Base-by-base conservation (phyloP, 192 early-diverging fungal species). In the Coemansia sp. region DNA sequence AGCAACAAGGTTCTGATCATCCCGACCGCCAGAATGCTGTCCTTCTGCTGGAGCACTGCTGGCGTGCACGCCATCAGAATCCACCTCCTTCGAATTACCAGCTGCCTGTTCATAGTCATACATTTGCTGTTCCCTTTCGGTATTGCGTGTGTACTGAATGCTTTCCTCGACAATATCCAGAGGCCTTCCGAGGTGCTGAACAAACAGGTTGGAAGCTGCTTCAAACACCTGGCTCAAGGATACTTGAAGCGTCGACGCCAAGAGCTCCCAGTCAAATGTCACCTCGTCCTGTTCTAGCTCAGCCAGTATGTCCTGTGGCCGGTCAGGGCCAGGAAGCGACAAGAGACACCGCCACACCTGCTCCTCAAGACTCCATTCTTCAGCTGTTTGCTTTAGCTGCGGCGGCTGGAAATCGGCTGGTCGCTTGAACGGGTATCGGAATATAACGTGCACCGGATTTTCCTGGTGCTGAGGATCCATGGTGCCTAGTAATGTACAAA, bases 281-380 rank as follows among this genome's bases (percentile, higher is more conserved):
- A 81, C 78, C 29, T 81, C 64, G 70, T 81, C 78, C 4, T 75
- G 65, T 63, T 81, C 78, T 6, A 81, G 63, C 65, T 81, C 78
- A 0, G 73, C 78, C 33, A 81, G 32, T 59, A 81, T 75, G 53
- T 73, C 78, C 2, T 62, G 35, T 9, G 78, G 78, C 10, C 23
- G 33, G 70, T 68, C 73, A 7, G 66, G 70, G 1, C 78, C 73
- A 1, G 69, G 73, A 2, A 70, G 48, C 17, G 66, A 54, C 29
- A 72, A 10, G 7, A 79, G 64, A 38, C 68, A 74, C 15, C 73
- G 78, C 78, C 78, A 81, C 19, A 81, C 78, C 36, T 73, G 69
- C 36, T 81, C 79, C 36, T 75, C 73, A 2, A 80, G 50, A 0
- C 38, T 62, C 20, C 32, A 43, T 19, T 34, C 22, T 4, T 25